Evolutionary conservation across 1,284 basidiomycete species (phyloP), one percentile per base, ranked within the genome.

Genomic region (Ceratobasidium sp.): DNA sequence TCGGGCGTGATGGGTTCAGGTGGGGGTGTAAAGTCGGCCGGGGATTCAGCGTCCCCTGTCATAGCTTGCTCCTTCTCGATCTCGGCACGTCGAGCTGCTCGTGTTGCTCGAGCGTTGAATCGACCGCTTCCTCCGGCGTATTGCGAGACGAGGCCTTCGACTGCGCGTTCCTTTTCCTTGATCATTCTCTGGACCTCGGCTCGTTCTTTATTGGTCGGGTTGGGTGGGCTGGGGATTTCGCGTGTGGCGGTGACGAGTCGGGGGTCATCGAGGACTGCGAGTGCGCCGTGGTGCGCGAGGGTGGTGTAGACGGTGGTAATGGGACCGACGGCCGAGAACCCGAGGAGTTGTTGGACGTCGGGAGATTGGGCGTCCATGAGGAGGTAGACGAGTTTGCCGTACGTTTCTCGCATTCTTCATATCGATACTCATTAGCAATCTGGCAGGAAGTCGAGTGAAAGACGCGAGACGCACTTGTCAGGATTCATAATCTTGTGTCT

Each of bases 321-420:
- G 6, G 92, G 86, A 73, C 84, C 83, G 2, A 93, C 88, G 76
- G 90, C 92, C 0, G 87, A 87, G 80, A 93, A 93, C 75, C 83
- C 86, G 48, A 93, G 83, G 72, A 92, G 84, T 52, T 93, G 89
- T 78, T 88, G 87, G 55, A 93, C 90, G 77, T 92, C 91, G 0
- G 86, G 83, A 18, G 85, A 85, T 83, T 92, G 92, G 74, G 91
- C 92, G 78, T 93, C 92, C 91, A 92, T 75, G 10, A 77, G 34
- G 14, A 93, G 81, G 79, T 93, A 93, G 43, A 93, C 89, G 67
- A 93, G 81, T 77, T 93, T 93, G 21, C 92, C 92, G 75, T 93
- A 93, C 2, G 91, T 93, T 21, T 89, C 88, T n/a, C 92, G 85
- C 92, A 93, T 93, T 78, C 84, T 93, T 91, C 0, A 91, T 90